Conservation (phyloP, 2,329 filamentous ascomycete genomes). For the Fusarium aywerte region DNA sequence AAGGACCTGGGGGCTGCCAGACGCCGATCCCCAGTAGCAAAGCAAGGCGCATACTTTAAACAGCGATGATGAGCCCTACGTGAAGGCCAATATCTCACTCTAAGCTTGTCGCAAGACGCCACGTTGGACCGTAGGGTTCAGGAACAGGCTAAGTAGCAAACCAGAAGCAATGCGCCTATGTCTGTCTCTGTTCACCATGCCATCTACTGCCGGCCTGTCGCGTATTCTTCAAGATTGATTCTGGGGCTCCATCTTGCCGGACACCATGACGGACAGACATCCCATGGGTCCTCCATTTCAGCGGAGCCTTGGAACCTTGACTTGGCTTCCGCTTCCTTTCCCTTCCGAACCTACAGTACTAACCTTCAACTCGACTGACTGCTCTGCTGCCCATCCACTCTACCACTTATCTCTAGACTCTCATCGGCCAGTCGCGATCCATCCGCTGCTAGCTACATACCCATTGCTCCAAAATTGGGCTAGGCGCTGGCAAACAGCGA, state of each 20-base stretch:
- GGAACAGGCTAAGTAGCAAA: constrained; percentile 15
- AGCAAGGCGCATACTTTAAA: constrained; percentile 40
- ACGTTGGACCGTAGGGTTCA: constrained; percentile 18
- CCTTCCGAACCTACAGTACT: constrained; percentile 36
- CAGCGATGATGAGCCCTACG: constrained; percentile 36
- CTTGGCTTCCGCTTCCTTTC: constrained; percentile 37
- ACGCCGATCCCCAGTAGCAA: constrained; percentile 35
- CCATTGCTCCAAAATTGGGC: constrained; percentile 40
- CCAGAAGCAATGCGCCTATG: constrained; percentile 26
- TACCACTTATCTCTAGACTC: constrained; percentile 20
- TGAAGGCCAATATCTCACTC: constrained; percentile 22
- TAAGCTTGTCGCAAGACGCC: constrained; percentile 32
- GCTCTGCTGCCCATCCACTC: constrained; percentile 24
- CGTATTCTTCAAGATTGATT: constrained; percentile 17
- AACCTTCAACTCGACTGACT: constrained; percentile 5
- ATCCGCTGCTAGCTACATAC: constrained; percentile 43
- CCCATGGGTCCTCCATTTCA: constrained; percentile 31
- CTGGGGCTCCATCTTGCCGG: constrained; percentile 23
- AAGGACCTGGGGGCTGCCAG: constrained; percentile 35
- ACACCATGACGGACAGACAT: constrained; percentile 25
- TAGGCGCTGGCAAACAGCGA: constrained; percentile 43
- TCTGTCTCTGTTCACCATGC: not conserved
- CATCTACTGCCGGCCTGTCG: not conserved
- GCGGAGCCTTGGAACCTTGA: constrained; percentile 29
- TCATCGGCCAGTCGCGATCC: constrained; percentile 42